Percentiles rank a stretch among this genome's conserved stretches.
phyloP scores from a whole-genome alignment of 2,329 filamentous ascomycete species.

The Rasamsonia emersonii region DNA sequence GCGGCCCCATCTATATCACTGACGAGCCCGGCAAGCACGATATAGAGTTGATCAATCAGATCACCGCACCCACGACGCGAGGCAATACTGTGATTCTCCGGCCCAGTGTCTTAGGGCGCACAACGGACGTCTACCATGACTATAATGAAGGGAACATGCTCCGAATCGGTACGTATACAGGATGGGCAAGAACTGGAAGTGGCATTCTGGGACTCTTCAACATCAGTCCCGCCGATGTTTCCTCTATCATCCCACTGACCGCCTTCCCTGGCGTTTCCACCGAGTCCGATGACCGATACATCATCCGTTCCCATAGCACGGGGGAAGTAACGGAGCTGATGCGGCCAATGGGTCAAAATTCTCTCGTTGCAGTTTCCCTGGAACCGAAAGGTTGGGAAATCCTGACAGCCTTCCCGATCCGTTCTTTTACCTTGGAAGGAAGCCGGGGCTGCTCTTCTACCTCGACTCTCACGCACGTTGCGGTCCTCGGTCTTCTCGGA shows the following conservation, averaged over 20 bases:
- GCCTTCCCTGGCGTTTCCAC: slow-evolving; percentile 63
- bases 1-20: slow-evolving; percentile 90
- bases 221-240: slow-evolving; percentile 52
- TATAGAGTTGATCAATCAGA: slow-evolving; percentile 63
- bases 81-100: slow-evolving; percentile 74
- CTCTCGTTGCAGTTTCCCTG: slow-evolving; percentile 56
- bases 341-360: slow-evolving; percentile 20
- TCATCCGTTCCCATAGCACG: slow-evolving; percentile 63
- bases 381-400: slow-evolving; percentile 68
- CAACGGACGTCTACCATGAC: slow-evolving; percentile 62
- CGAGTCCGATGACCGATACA: slow-evolving; percentile 47
- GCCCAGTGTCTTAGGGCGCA: slow-evolving; percentile 65
- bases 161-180: slow-evolving; percentile 71
- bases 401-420: slow-evolving; percentile 62
- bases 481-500: slow-evolving; percentile 67
- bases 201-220: slow-evolving; percentile 83
- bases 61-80: slow-evolving; percentile 64
- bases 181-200: slow-evolving; percentile 57
- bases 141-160: slow-evolving; percentile 68
- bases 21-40: slow-evolving; percentile 80
- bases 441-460: slow-evolving; percentile 21
- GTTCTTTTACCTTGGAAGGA: slow-evolving; percentile 38
- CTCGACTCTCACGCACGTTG: slow-evolving; percentile 38
- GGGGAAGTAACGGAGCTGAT: slow-evolving; percentile 47
- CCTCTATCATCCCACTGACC: slow-evolving; percentile 61